Percentiles rank a stretch among this genome's conserved stretches.
phyloP scores from a whole-genome alignment of 352 stramenopile genomes.

The Elongisporangium undulatum region DNA sequence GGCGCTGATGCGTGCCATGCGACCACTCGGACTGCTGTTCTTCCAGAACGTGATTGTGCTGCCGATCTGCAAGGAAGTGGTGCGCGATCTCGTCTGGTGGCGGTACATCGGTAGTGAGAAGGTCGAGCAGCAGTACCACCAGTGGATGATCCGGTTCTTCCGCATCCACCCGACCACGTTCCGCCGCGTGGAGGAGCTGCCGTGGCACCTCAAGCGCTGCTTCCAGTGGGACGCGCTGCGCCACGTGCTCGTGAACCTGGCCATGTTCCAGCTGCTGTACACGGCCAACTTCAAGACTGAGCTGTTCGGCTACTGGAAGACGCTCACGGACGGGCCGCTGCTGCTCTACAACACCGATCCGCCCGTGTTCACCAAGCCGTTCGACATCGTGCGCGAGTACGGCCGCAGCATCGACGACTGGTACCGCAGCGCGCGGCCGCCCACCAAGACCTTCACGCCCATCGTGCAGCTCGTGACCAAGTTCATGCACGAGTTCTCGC shows the following conservation, averaged over 20 bases:
- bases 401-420: conserved; percentile 87
- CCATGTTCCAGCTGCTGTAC: conserved; percentile 91
- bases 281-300: conserved; percentile 87
- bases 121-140: conserved; percentile 64
- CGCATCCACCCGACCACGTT: conserved; percentile 77
- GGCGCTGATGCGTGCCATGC: conserved; percentile 64
- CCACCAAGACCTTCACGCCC: conserved; percentile 67
- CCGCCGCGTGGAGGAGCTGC: conserved; percentile 84
- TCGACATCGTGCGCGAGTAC: conserved; percentile 92
- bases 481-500: conserved; percentile 89
- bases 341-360: conserved; percentile 41
- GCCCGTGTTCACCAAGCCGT: conserved; percentile 56
- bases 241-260: conserved; percentile 84
- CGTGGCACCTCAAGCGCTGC: conserved; percentile 91
- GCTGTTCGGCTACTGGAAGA: conserved; percentile 89
- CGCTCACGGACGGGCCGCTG: conserved; percentile 75
- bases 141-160: conserved; percentile 86
- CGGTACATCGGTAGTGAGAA: conserved; percentile 76
- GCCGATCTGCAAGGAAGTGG: conserved; percentile 82
- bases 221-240: conserved; percentile 85
- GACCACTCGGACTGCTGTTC: conserved; percentile 69
- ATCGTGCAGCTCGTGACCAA: conserved; percentile 82
- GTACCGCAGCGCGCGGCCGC: conserved; percentile 65
- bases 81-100: conserved; percentile 88
- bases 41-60: conserved; percentile 85